These are phyloP conservation scores for Nasturtium officinale DNA, from an alignment of 345 rosid species.

Conservation along the genomic window DNA sequence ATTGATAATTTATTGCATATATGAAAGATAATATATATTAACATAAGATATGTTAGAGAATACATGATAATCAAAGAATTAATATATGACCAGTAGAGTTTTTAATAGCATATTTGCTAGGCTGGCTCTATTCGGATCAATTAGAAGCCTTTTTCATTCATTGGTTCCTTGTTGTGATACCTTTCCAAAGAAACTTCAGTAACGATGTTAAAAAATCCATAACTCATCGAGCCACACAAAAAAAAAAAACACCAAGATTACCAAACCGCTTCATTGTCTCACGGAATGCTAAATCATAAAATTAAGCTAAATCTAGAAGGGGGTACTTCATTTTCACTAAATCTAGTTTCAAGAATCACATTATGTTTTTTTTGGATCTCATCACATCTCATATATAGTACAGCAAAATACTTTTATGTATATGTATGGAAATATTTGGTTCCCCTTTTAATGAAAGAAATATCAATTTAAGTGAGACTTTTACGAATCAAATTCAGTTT, in stretches of 20 bases:
- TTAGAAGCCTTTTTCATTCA: not conserved
- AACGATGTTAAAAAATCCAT: slow-evolving; percentile 6
- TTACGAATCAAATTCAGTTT: no score
- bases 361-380: not conserved
- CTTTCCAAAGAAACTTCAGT: not conserved
- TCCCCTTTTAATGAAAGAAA: not conserved
- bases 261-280: slow-evolving; percentile 19
- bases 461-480: no score
- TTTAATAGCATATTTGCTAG: slow-evolving; percentile 2
- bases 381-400: not conserved
- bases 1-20: not conserved
- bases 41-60: no score
- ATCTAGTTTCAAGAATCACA: not conserved
- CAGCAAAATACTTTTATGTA: not conserved
- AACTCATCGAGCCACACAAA: slow-evolving; percentile 33
- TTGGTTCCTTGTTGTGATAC: slow-evolving; percentile 15
- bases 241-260: slow-evolving; percentile 7
- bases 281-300: slow-evolving; percentile 17
- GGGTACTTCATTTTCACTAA: not conserved
- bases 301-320: slow-evolving; percentile 5
- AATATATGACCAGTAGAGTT: not conserved
- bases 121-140: slow-evolving; percentile 29
- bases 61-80: not conserved
- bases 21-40: no score
- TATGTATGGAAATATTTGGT: not conserved